Percentiles rank a stretch among this genome's conserved stretches.
These are phyloP conservation scores for Chaetomium sp. DNA, from an alignment of 2,329 filamentous ascomycete species.

Conservation along the genomic window DNA sequence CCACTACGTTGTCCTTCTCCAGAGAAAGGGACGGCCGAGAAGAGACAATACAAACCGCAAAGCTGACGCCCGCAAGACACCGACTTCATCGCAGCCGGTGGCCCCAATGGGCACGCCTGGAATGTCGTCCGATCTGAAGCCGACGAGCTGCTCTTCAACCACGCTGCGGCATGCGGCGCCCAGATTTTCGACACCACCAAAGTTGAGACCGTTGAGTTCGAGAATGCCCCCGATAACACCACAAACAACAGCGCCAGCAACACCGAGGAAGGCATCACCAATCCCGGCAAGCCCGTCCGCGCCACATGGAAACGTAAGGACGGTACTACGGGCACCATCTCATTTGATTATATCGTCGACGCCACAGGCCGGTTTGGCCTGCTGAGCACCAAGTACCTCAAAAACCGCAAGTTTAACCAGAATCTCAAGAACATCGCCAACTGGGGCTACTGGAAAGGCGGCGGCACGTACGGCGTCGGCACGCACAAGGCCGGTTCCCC, in stretches of 20 bases:
- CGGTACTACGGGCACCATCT: conserved; percentile 32
- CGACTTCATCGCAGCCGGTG: conserved; percentile 36
- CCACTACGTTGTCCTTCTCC: no score
- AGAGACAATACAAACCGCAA: no score
- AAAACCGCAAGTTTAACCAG: conserved; percentile 41
- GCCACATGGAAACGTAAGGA: conserved; percentile 32
- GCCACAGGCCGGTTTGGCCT: conserved; percentile 41
- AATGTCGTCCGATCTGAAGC: conserved; percentile 42
- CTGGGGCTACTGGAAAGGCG: conserved; percentile 43
- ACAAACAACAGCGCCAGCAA: not conserved
- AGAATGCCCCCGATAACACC: not conserved
- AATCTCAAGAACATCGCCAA: conserved; percentile 43
- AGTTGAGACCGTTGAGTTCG: conserved; percentile 31
- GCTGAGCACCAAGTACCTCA: conserved; percentile 42
- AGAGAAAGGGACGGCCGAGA: no score
- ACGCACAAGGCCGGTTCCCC: conserved; percentile 32
- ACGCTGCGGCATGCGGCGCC: conserved; percentile 36
- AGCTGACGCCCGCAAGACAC: conserved; percentile 27
- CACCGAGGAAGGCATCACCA: not conserved
- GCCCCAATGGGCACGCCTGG: conserved; percentile 36
- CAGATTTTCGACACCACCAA: conserved; percentile 36
- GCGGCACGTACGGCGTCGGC: conserved; percentile 29
- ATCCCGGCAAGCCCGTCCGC: conserved; percentile 29
- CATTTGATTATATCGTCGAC: conserved; percentile 43
- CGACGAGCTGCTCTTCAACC: conserved; percentile 39